Percentiles rank a stretch among this genome's conserved stretches.
These are phyloP conservation scores for Fusarium miscanthi DNA, from an alignment of 2,329 filamentous ascomycete genomes.

Conservation along the genomic window DNA sequence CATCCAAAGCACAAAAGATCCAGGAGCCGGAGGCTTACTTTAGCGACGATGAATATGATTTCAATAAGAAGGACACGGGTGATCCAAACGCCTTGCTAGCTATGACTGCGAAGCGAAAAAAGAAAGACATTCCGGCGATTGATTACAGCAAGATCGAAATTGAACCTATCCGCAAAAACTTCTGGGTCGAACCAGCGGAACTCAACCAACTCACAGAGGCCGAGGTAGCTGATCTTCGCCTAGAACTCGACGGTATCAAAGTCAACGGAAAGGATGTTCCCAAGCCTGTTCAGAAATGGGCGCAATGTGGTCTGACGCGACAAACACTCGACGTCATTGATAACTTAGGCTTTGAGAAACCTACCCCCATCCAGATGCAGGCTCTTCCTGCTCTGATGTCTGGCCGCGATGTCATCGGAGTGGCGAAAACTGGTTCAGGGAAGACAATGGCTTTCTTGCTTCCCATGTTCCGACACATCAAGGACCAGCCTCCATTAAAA, in stretches of 20 bases:
- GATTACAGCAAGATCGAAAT: constrained; percentile 90
- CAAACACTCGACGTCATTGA: constrained; percentile 89
- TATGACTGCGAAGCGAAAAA: constrained; percentile 77
- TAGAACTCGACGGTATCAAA: constrained; percentile 95
- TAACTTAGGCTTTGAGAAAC: constrained; percentile 83
- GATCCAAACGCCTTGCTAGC: constrained; percentile 62
- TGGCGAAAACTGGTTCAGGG: constrained; percentile 97
- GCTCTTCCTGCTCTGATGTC: constrained; percentile 96
- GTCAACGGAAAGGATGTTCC: constrained; percentile 89
- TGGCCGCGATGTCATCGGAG: constrained; percentile 92
- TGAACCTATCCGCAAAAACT: constrained; percentile 89
- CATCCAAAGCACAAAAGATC: constrained; percentile 58
- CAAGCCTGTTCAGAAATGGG: constrained; percentile 96
- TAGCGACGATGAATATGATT: constrained; percentile 80
- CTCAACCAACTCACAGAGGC: constrained; percentile 84
- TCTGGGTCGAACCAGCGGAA: constrained; percentile 92
- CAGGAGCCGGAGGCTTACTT: constrained; percentile 88
- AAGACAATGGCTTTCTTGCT: constrained; percentile 96
- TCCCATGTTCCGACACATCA: constrained; percentile 98
- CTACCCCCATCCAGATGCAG: constrained; percentile 94
- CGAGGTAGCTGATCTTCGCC: constrained; percentile 81
- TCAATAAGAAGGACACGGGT: constrained; percentile 59
- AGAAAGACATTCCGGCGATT: constrained; percentile 91
- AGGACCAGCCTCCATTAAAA: constrained; percentile 86
- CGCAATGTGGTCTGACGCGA: constrained; percentile 89